Base-by-base conservation (phyloP, 2,329 filamentous ascomycete genomes). In the Fusarium sp. region DNA sequence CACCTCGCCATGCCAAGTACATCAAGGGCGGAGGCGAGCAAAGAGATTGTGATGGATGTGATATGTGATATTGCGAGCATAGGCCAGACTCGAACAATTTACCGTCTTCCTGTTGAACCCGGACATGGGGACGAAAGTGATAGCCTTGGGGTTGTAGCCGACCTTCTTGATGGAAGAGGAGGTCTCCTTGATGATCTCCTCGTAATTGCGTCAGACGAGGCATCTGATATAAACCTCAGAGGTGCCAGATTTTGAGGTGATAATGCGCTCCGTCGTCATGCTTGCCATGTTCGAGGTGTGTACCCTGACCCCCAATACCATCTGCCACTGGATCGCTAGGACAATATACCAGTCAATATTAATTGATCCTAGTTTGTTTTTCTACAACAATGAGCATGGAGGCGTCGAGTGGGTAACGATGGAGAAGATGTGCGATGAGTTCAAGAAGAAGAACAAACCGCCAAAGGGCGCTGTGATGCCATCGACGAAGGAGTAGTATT, bases 111-210 rank as follows among this genome's bases (percentile, higher is more conserved):
- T n/a, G 90, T 99, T 92, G 94, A 99, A 99, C 78, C 96, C 96
- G 79, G 96, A 98, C 92, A 99, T 98, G 82, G 96, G 96, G 81
- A 99, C 96, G 89, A 99, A 99, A 78, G 95, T 88, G 82, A 98
- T 94, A 78, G 86, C 84, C 93, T 98, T 98, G 88, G 96, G 95
- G 93, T 98, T 97, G 93, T 95, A 99, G 84, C 96, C 96, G 85
- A 98, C 95, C 94, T 99, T 98, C 95, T 98, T 99, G 93, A 99
- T 97, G 93, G 98, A 98, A 89, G 89, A 92, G 87, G 94, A 96
- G 78, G 94, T 97, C 91, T 99, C 96, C 94, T 98, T 98, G 91
- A 98, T 95, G 84, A 99, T 98, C 86, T 98, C 96, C 82, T 94
- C 87, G 93, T 87, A 98, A 88, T 75, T 90, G 37, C 82, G 81